These are phyloP conservation scores for Plantago coronopus DNA, from an alignment of 305 asterid genomes.

Conservation along the genomic window DNA sequence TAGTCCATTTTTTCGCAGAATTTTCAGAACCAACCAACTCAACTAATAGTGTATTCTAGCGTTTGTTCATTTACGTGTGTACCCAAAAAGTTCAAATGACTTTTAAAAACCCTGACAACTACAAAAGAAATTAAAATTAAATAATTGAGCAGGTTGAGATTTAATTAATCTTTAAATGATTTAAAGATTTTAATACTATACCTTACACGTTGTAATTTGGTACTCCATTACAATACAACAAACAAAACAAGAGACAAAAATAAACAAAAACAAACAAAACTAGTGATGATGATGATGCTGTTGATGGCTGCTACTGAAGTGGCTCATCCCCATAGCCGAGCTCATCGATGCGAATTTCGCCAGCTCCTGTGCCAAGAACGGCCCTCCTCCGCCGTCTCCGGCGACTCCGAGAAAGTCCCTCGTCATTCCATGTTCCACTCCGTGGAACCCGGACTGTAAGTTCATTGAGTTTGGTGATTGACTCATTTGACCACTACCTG, in stretches of 20 bases:
- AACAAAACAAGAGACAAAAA: not conserved
- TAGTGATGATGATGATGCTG: not conserved
- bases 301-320: slow-evolving; percentile 49
- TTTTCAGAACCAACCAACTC: too few species aligned
- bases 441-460: not conserved
- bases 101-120: too few species aligned
- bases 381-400: slow-evolving; percentile 36
- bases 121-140: slow-evolving; percentile 7
- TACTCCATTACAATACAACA: not conserved
- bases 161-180: too few species aligned
- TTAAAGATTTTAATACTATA: slow-evolving; percentile 27
- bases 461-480: not conserved
- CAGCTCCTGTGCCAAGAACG: slow-evolving; percentile 58
- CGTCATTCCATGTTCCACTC: slow-evolving; percentile 28
- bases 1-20: too few species aligned
- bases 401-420: slow-evolving; percentile 84
- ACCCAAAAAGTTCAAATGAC: not conserved
- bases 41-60: too few species aligned
- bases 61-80: too few species aligned
- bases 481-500: slow-evolving; percentile 1
- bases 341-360: slow-evolving; percentile 67
- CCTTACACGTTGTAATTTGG: slow-evolving; percentile 16
- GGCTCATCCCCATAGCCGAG: slow-evolving; percentile 68
- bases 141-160: slow-evolving; percentile 26
- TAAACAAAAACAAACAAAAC: too few species aligned